Evolutionary conservation across 306 rosid genomes (phyloP).

Genomic region (Trifolium fragiferum): DNA sequence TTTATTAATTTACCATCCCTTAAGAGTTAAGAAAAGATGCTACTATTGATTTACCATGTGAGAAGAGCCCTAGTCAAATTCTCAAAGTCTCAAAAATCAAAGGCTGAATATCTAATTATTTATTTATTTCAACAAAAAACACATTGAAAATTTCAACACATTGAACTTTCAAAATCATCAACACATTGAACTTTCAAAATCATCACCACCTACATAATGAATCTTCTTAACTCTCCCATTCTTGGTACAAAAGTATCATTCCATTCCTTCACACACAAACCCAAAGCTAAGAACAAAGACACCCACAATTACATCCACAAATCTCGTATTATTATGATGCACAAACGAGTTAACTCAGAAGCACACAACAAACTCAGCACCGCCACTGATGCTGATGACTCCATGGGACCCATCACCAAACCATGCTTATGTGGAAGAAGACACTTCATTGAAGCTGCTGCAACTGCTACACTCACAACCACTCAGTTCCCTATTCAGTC

Average conservation of each 20-base stretch:
- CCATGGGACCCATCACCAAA: slow-evolving; percentile 27
- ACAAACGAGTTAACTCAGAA: slow-evolving; percentile 38
- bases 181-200: not conserved
- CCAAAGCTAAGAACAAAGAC: slow-evolving; percentile 13
- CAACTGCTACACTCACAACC: slow-evolving; percentile 51
- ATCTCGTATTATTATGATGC: not conserved
- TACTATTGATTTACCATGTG: not conserved
- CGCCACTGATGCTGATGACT: slow-evolving; percentile 26
- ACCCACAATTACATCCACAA: slow-evolving; percentile 16
- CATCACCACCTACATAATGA: not conserved
- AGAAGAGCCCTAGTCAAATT: too few relatives aligned
- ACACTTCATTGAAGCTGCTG: slow-evolving; percentile 62
- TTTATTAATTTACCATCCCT: too few relatives aligned
- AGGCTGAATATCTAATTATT: not conserved
- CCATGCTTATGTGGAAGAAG: slow-evolving; percentile 75
- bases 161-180: not conserved
- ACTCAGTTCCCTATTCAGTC: slow-evolving; percentile 56
- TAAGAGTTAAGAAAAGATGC: too few relatives aligned
- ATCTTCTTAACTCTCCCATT: slow-evolving; percentile 8
- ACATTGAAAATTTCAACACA: not conserved
- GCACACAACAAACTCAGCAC: slow-evolving; percentile 35
- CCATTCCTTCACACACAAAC: slow-evolving; percentile 32
- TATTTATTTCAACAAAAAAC: not conserved
- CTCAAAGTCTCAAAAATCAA: not conserved
- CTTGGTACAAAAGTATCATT: slow-evolving; percentile 13